These are phyloP conservation scores for Coccomyxa sp. DNA, from an alignment of 139 green algal species.

Conservation along the genomic window DNA sequence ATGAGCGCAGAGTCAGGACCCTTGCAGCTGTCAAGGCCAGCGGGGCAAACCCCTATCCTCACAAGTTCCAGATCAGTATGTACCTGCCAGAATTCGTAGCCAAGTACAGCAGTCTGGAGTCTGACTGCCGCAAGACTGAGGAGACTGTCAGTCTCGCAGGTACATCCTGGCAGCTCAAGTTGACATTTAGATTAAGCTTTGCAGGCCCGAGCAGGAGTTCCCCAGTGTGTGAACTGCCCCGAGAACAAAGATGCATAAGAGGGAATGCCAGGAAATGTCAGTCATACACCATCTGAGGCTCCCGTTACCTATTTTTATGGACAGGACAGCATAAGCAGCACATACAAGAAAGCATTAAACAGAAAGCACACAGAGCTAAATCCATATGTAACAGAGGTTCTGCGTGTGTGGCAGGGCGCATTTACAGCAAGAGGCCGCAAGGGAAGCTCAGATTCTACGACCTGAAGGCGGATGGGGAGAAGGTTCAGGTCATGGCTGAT, in stretches of 20 bases:
- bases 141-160: conserved; percentile 51
- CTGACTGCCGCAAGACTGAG: conserved; percentile 52
- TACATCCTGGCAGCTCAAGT: neutral
- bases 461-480: conserved; percentile 77
- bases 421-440: conserved; percentile 3
- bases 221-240: too few species aligned
- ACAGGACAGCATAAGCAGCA: too few species aligned
- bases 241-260: too few species aligned
- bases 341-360: too few species aligned
- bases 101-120: conserved; percentile 66
- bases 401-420: neutral
- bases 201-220: too few species aligned
- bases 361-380: too few species aligned
- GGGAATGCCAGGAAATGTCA: too few species aligned
- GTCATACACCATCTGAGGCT: too few species aligned
- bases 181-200: too few species aligned
- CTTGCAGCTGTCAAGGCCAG: conserved; percentile 57
- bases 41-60: conserved; percentile 93
- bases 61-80: conserved; percentile 87
- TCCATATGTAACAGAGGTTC: neutral
- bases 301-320: too few species aligned
- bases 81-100: conserved; percentile 74
- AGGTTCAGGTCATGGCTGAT: conserved; percentile 96
- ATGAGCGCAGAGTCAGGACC: conserved; percentile 40
- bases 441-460: conserved; percentile 98